These are phyloP conservation scores for Neospermospora avenae DNA, from an alignment of 2,329 filamentous ascomycete genomes.

Conservation along the genomic window DNA sequence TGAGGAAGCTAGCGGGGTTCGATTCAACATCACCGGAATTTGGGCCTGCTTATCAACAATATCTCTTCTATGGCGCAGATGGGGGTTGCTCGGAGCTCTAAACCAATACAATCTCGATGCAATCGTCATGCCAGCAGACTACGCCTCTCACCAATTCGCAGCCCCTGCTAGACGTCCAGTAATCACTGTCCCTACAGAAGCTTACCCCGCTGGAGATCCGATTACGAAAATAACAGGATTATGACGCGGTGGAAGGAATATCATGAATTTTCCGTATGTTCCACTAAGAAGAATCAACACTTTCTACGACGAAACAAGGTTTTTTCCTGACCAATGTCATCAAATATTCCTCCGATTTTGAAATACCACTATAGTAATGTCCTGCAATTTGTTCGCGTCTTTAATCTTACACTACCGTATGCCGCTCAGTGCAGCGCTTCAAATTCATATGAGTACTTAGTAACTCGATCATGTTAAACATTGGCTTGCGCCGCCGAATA, in stretches of 20 bases:
- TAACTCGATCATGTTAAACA: too few relatives aligned
- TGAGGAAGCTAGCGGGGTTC: conserved; percentile 48
- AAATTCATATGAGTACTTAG: too few relatives aligned
- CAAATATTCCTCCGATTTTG: too few relatives aligned
- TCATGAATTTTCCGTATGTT: too few relatives aligned
- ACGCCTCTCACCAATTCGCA: conserved; percentile 43
- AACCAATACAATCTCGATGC: conserved; percentile 55
- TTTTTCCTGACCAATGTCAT: too few relatives aligned
- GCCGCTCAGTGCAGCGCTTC: too few relatives aligned
- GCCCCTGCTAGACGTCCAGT: conserved; percentile 58
- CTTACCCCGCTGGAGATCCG: conserved; percentile 45
- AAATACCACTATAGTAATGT: too few relatives aligned
- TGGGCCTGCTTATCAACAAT: conserved; percentile 53
- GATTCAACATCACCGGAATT: conserved; percentile 55
- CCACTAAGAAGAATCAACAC: too few relatives aligned
- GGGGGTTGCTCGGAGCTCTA: conserved; percentile 61
- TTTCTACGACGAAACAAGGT: too few relatives aligned
- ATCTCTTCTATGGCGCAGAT: conserved; percentile 51
- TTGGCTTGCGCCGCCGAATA: too few relatives aligned
- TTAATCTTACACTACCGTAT: too few relatives aligned
- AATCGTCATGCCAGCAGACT: conserved; percentile 54
- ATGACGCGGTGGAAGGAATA: conserved; percentile 49
- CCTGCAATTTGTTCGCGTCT: too few relatives aligned
- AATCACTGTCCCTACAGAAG: conserved; percentile 61
- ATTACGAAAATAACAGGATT: conserved; percentile 46